Conservation (phyloP, 768 basidiomycete genomes). For the Termitomyces eurrhizus region DNA sequence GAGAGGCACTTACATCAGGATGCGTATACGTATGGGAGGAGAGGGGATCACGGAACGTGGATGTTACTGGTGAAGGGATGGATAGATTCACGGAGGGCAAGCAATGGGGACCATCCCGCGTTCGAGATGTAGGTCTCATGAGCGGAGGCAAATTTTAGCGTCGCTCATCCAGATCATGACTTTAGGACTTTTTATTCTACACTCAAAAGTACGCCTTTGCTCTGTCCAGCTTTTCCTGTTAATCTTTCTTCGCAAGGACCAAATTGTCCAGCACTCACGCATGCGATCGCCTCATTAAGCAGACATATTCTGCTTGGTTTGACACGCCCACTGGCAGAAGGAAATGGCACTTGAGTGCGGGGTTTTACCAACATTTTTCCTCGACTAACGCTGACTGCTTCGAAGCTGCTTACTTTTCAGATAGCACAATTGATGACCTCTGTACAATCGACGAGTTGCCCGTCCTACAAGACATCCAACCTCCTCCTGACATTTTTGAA, state of each 20-base stretch:
- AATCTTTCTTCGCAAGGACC: conserved; percentile 12
- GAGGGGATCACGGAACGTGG: conserved; percentile 58
- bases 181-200: conserved; percentile 80
- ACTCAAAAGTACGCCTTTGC: conserved; percentile 65
- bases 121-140: conserved; percentile 61
- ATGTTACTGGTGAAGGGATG: conserved; percentile 76
- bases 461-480: conserved; percentile 51
- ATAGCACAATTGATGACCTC: conserved; percentile 66
- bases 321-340: conserved; percentile 58
- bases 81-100: conserved; percentile 84
- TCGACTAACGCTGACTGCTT: conserved; percentile 9
- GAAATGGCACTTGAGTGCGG: conserved; percentile 83
- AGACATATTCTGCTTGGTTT: conserved; percentile 81
- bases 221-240: conserved; percentile 19
- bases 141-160: conserved; percentile 9
- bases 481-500: conserved; percentile 66
- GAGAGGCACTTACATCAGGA: conserved; percentile 49
- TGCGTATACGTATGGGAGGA: conserved; percentile 74
- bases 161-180: conserved; percentile 13
- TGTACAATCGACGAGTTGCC: conserved; percentile 68
- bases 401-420: conserved; percentile 80
- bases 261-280: conserved; percentile 37
- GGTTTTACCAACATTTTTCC: conserved; percentile 21
- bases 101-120: conserved; percentile 79
- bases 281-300: conserved; percentile 74